These are phyloP conservation scores for Daldinia sp. DNA, from an alignment of 2,329 filamentous ascomycete species.

Conservation along the genomic window DNA sequence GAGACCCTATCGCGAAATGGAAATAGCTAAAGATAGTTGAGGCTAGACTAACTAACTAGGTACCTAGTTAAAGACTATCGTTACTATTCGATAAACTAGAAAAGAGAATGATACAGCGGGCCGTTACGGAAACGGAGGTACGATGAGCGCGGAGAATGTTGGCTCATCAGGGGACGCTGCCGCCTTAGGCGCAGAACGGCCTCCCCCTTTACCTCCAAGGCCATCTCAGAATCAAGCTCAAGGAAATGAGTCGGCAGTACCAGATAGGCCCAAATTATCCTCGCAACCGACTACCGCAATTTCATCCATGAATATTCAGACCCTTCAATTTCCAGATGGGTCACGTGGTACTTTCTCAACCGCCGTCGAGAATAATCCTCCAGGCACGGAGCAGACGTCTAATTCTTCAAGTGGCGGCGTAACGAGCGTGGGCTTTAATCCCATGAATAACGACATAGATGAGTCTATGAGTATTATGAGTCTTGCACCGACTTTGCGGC, in stretches of 20 bases:
- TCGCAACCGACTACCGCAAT: conserved; percentile 85
- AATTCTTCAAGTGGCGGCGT: conserved; percentile 36
- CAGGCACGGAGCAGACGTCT: conserved; percentile 45
- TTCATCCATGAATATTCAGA: conserved; percentile 81
- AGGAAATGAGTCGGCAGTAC: conserved; percentile 43
- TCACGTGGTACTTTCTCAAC: conserved; percentile 69
- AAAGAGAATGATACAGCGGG: conserved; percentile 36
- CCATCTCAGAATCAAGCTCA: conserved; percentile 47
- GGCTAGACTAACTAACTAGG: too few relatives aligned
- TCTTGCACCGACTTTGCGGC: conserved; percentile 69
- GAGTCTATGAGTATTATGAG: conserved; percentile 73
- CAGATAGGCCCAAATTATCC: conserved; percentile 52
- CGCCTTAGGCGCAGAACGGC: conserved; percentile 53
- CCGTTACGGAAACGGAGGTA: conserved; percentile 25
- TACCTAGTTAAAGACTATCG: background rate
- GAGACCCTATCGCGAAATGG: background rate
- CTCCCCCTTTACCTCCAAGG: conserved; percentile 65
- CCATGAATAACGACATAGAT: conserved; percentile 59
- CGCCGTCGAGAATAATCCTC: conserved; percentile 48
- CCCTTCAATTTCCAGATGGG: conserved; percentile 75
- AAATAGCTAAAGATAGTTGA: background rate
- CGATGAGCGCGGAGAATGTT: conserved; percentile 48
- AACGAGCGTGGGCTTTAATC: conserved; percentile 37
- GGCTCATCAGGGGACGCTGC: conserved; percentile 36
- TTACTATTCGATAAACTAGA: background rate